These are phyloP conservation scores for Psilocybe mexicana DNA, from an alignment of 1,284 basidiomycete species.

Conservation along the genomic window DNA sequence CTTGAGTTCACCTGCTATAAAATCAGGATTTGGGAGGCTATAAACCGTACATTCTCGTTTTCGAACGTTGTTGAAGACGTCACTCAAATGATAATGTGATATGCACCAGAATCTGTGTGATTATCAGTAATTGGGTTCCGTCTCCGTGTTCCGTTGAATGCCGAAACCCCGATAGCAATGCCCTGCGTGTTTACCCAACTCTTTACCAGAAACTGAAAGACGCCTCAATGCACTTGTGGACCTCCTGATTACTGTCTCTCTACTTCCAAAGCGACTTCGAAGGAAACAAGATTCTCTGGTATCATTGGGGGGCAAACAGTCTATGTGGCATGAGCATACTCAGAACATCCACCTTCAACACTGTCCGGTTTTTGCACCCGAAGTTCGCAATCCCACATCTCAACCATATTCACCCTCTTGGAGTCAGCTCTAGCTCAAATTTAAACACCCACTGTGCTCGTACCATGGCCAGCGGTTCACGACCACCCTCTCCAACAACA, in stretches of 20 bases:
- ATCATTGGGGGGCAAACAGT: neutral
- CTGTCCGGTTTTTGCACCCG: constrained; percentile 13
- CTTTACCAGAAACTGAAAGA: neutral
- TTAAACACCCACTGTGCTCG: constrained; percentile 4
- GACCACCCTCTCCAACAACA: constrained; percentile 12
- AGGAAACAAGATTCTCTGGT: neutral
- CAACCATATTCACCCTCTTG: neutral
- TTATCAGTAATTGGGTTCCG: neutral
- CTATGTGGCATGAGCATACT: constrained; percentile 19
- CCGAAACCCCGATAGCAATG: neutral
- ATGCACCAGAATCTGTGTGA: neutral
- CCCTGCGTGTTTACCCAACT: neutral
- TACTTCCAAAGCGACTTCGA: neutral
- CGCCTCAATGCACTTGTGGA: neutral
- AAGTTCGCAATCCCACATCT: constrained; percentile 1
- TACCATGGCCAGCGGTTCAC: constrained; percentile 18
- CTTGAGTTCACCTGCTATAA: too few relatives aligned
- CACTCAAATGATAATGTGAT: too few relatives aligned
- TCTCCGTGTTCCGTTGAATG: neutral
- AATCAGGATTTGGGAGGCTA: too few relatives aligned
- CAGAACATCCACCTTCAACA: constrained; percentile 11
- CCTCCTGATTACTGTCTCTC: neutral
- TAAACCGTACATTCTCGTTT: too few relatives aligned
- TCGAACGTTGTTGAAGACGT: too few relatives aligned
- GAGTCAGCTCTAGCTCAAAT: neutral